A percentile compares a stretch with the other conserved stretches of the same genome.
Evolutionary conservation across 371 early-diverging fungal species (phyloP).

Genomic region (Mucor velutinosus): DNA sequence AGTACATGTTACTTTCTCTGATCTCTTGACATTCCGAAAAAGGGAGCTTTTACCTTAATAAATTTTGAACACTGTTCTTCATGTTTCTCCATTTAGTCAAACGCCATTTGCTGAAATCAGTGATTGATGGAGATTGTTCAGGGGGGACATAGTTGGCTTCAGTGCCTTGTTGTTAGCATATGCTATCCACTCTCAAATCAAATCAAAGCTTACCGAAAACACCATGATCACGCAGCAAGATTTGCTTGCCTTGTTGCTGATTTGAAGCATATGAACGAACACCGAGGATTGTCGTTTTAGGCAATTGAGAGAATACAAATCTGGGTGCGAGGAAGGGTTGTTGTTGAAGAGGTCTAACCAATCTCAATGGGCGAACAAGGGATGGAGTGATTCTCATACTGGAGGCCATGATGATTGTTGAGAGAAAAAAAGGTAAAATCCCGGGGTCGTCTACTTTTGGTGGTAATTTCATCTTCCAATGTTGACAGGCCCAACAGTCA

Average conservation of each 20-base stretch:
- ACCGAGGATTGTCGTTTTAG: conserved; percentile 19
- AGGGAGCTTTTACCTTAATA: conserved; percentile 37
- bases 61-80: conserved; percentile 50
- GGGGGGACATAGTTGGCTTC: conserved; percentile 56
- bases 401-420: not conserved
- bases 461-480: not conserved
- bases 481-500: not conserved
- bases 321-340: conserved; percentile 15
- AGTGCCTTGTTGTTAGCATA: not conserved
- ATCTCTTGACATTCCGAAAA: not conserved
- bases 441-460: not conserved
- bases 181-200: not conserved
- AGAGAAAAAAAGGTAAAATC: not conserved
- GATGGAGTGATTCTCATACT: conserved; percentile 5
- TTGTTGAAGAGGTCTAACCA: conserved; percentile 6
- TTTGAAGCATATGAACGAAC: conserved; percentile 26
- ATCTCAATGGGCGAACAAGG: conserved; percentile 13
- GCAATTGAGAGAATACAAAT: conserved; percentile 17
- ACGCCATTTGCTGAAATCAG: conserved; percentile 50
- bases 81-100: conserved; percentile 54
- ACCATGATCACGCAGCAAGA: conserved; percentile 52
- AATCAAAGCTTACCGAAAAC: conserved; percentile 41
- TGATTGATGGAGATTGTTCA: conserved; percentile 46
- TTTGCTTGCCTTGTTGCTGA: conserved; percentile 33
- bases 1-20: not conserved